These are phyloP conservation scores for Akanthomyces dipterigenus DNA, from an alignment of 2,329 filamentous ascomycete genomes.

Conservation along the genomic window DNA sequence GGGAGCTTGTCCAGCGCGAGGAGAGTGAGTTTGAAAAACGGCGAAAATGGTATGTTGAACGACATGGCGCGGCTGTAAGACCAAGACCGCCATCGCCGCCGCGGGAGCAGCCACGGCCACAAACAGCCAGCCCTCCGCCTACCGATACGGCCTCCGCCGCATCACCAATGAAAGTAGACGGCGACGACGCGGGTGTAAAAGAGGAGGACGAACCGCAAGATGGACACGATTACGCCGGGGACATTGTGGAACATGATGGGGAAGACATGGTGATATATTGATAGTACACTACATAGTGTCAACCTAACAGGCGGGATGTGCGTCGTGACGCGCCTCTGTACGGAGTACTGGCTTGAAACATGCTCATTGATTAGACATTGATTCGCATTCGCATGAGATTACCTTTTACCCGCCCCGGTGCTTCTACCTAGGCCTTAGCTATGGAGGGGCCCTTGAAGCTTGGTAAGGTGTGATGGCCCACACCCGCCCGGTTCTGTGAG, in stretches of 20 bases:
- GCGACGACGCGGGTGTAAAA: background rate
- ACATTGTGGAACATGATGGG: conserved; percentile 75
- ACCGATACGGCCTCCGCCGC: background rate
- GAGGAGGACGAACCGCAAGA: background rate
- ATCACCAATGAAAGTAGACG: background rate
- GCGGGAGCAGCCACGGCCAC: conserved; percentile 13
- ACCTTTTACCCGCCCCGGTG: background rate
- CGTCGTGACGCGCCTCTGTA: background rate
- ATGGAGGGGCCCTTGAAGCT: background rate
- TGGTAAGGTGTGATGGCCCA: conserved; percentile 1
- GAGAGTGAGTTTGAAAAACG: conserved; percentile 51
- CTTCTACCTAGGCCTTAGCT: no score
- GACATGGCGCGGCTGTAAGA: conserved; percentile 19
- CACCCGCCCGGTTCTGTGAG: background rate
- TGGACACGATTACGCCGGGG: conserved; percentile 60
- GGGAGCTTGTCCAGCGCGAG: conserved; percentile 59
- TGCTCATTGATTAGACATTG: background rate
- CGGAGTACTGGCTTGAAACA: background rate
- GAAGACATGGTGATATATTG: conserved; percentile 92
- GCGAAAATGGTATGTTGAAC: conserved; percentile 32
- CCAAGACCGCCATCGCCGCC: conserved; percentile 26
- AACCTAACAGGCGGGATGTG: background rate
- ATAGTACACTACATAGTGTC: conserved; percentile 17
- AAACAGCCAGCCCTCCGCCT: conserved; percentile 12
- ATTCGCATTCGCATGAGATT: background rate